These are phyloP conservation scores for Saccharomycopsis hybrid DNA, from an alignment of 1,139 yeast genomes.

Conservation along the genomic window DNA sequence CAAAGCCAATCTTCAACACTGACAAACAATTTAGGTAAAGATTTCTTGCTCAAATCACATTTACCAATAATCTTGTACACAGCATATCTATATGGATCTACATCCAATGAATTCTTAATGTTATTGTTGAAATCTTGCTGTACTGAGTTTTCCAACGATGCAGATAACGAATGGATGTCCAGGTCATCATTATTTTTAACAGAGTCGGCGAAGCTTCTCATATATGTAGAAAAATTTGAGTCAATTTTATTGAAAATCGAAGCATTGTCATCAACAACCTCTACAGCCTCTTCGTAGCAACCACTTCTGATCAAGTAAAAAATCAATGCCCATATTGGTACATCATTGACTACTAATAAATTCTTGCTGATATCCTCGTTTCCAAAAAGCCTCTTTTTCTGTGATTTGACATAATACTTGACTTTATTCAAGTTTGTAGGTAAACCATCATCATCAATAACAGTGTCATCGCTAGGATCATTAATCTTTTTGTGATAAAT, in stretches of 20 bases:
- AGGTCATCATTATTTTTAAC: constrained; percentile 13
- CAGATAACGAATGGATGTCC: constrained; percentile 48
- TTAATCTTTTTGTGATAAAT: constrained; percentile 49
- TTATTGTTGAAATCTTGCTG: constrained; percentile 81
- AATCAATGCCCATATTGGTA: constrained; percentile 88
- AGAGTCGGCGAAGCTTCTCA: constrained; percentile 66
- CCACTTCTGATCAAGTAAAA: constrained; percentile 86
- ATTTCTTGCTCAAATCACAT: constrained; percentile 64
- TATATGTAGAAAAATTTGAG: constrained; percentile 72
- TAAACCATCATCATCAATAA: constrained; percentile 34
- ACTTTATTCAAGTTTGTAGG: constrained; percentile 71
- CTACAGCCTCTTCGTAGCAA: constrained; percentile 67
- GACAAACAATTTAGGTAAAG: constrained; percentile 68
- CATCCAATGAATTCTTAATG: constrained; percentile 61
- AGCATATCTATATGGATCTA: constrained; percentile 88
- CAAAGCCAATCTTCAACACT: constrained; percentile 97
- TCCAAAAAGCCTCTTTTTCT: constrained; percentile 35
- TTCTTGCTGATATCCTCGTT: constrained; percentile 46
- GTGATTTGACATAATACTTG: constrained; percentile 52
- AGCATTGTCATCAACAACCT: constrained; percentile 45
- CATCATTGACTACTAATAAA: constrained; percentile 63
- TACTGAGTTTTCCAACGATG: constrained; percentile 63
- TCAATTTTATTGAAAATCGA: constrained; percentile 73
- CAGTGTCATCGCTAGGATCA: constrained; percentile 43
- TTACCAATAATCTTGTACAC: constrained; percentile 89